These are phyloP conservation scores for Trypanosoma avium DNA, from an alignment of 208 protist genomes.

Conservation along the genomic window DNA sequence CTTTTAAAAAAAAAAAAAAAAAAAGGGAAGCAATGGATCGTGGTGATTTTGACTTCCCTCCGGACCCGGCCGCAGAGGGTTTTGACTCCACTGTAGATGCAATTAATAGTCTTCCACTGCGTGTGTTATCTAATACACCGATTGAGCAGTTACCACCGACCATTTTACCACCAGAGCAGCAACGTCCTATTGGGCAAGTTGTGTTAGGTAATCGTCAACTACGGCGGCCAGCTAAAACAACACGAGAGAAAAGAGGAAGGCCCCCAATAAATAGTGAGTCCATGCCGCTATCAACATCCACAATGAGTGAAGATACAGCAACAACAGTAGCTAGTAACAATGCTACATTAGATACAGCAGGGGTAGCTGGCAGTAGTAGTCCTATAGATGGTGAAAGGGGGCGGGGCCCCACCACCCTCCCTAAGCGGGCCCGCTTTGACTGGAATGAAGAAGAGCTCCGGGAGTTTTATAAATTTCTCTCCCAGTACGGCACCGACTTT, in stretches of 20 bases:
- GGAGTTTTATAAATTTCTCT: constrained; percentile 81
- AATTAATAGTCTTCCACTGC: constrained; percentile 40
- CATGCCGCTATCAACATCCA: no score
- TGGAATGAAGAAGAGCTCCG: constrained; percentile 79
- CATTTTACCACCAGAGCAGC: constrained; percentile 32
- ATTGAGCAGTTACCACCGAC: constrained; percentile 82
- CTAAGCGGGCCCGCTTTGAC: constrained; percentile 34
- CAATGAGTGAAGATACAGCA: no score
- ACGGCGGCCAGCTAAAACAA: neutral
- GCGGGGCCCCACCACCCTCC: constrained; percentile 1
- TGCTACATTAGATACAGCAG: no score
- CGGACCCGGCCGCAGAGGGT: constrained; percentile 49
- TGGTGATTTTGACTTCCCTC: constrained; percentile 82
- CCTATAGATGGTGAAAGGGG: neutral
- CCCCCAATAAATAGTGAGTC: no score
- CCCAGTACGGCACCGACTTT: constrained; percentile 91
- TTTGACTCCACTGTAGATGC: constrained; percentile 12
- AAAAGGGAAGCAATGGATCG: constrained; percentile 52
- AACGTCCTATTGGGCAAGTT: constrained; percentile 60
- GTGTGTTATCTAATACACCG: constrained; percentile 50
- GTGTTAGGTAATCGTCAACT: constrained; percentile 31
- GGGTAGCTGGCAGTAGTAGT: no score
- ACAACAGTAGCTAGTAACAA: no score
- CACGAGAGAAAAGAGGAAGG: neutral
- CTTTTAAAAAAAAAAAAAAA: no score